These are phyloP conservation scores for Pelargonium fulgidum DNA, from an alignment of 441 rosid genomes.

Conservation along the genomic window DNA sequence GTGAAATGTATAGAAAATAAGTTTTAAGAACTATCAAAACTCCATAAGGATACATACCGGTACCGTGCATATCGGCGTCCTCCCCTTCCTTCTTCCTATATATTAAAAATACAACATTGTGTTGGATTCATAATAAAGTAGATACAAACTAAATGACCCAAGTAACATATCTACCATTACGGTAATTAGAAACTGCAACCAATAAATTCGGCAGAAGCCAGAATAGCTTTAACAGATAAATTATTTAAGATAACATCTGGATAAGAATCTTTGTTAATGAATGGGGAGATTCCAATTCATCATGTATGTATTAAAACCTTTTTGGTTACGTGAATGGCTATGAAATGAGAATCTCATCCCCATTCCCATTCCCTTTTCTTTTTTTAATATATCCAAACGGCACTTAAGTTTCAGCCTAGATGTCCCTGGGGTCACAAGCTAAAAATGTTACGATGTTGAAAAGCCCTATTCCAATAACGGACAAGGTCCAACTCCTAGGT, in stretches of 20 bases:
- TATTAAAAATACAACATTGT: neutral
- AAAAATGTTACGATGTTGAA: neutral
- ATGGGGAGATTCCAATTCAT: no score
- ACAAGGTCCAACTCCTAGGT: neutral
- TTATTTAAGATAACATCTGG: neutral
- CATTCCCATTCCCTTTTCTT: no score
- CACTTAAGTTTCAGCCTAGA: neutral
- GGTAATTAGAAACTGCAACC: neutral
- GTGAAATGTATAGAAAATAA: slow-evolving; percentile 3
- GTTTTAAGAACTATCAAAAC: neutral
- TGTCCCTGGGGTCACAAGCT: neutral
- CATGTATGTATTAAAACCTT: no score
- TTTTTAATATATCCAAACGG: no score
- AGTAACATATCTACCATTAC: neutral
- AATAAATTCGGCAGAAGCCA: neutral
- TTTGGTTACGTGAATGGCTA: no score
- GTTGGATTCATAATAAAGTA: neutral
- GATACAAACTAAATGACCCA: neutral
- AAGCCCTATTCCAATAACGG: neutral
- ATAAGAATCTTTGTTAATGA: no score
- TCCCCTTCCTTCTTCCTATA: slow-evolving; percentile 1
- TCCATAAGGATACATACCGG: slow-evolving; percentile 18
- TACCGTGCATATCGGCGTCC: slow-evolving; percentile 50
- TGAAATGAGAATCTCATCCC: no score
- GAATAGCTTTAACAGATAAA: neutral